Base-by-base conservation (phyloP, 257 asterid genomes). In the Verbascum thapsus region DNA sequence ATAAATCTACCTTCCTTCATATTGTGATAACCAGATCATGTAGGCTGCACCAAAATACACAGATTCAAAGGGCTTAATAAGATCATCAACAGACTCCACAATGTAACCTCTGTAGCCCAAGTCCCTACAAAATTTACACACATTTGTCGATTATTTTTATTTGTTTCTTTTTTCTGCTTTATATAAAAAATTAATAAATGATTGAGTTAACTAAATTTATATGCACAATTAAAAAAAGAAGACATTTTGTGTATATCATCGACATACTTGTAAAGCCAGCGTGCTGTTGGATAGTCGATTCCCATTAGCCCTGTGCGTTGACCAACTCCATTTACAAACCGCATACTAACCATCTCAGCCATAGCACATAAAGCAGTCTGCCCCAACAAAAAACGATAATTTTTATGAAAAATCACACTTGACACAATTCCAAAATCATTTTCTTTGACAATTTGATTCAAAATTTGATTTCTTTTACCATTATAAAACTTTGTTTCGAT, bases 1-100 rank as follows among this genome's bases (percentile, higher is more conserved):
- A 48, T 6, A 13, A 49, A 32, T 60, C 18, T 73, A 92, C 99
- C 90, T 85, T 78, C 96, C 95, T 59, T 92, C 91, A n/a, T 92
- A 92, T 49, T 90, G 77, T 52, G 95, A 85, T 63, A 92, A 67
- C 97, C 96, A 92, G 52, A 76, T 74, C 79, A 92, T 69, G 68
- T 92, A 92, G 66, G 97, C 97, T 16, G 97, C 90, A 62, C 99
- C 99, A 37, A 92, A 89, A 87, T 92, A 92, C 88, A 92, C 74
- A 64, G 99, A 92, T 51, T 80, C 81, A 42, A 92, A 89, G 43
- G 99, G 97, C 79, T 82, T 78, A 58, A 86, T 78, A 23, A 92
- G 99, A 76, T 92, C 99, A 58, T 87, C 99, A 16, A 84, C 91
- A 8, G 95, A 79, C 69, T 85, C 82, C 40, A 82, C 90, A 32